A percentile compares a stretch with the other conserved stretches of the same genome.
Evolutionary conservation across 495 filamentous ascomycete species (phyloP).

Genomic region (Chlorociboria aeruginascens): DNA sequence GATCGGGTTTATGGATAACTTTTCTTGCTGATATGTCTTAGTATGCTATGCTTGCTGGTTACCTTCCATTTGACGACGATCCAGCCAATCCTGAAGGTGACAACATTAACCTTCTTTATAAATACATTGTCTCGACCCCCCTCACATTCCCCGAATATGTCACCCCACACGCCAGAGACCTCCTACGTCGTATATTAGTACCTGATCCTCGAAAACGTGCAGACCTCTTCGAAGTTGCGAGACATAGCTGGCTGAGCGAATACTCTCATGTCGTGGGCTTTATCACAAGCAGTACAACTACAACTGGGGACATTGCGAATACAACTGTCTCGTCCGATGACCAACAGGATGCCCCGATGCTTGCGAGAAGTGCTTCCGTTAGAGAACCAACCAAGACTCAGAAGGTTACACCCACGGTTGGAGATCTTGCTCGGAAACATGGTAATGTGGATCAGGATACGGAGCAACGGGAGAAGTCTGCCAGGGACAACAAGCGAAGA

Average conservation of each 20-base stretch:
- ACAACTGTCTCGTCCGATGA: conserved; percentile 61
- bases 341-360: conserved; percentile 46
- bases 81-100: conserved; percentile 97
- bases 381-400: conserved; percentile 71
- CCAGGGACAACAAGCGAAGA: conserved; percentile 75
- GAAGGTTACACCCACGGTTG: conserved; percentile 39
- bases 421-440: conserved; percentile 61
- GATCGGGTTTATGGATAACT: neutral
- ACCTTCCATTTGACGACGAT: conserved; percentile 98
- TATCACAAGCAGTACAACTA: conserved; percentile 90
- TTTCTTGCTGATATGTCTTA: conserved; percentile 26
- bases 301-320: conserved; percentile 72
- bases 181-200: conserved; percentile 88
- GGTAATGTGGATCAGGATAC: conserved; percentile 63
- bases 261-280: conserved; percentile 90
- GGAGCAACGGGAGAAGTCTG: conserved; percentile 46
- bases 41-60: conserved; percentile 99
- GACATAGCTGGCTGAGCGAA: conserved; percentile 97
- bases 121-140: conserved; percentile 96
- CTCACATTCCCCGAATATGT: conserved; percentile 99
- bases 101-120: conserved; percentile 98
- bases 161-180: conserved; percentile 88
- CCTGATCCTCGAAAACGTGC: conserved; percentile 90
- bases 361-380: conserved; percentile 82
- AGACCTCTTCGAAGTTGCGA: conserved; percentile 92